phyloP scores from a whole-genome alignment of 495 filamentous ascomycete species.

The Xanthoparmelia taractica region DNA sequence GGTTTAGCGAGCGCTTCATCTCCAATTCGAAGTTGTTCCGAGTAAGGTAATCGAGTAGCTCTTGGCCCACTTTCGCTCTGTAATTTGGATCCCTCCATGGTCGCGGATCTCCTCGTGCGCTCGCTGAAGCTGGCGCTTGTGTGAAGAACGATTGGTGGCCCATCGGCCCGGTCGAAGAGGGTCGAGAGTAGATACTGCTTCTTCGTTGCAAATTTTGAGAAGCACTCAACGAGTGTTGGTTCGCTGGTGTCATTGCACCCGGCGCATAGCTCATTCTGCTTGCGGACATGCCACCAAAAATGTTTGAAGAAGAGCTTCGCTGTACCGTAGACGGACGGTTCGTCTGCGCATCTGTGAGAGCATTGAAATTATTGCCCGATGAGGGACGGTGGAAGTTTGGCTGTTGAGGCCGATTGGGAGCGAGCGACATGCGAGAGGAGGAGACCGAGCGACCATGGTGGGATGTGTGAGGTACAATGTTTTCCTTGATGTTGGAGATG shows the following conservation, averaged over 20 bases:
- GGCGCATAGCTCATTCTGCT: slow-evolving; percentile 55
- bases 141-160: slow-evolving; percentile 88
- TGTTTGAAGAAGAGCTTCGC: slow-evolving; percentile 68
- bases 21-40: slow-evolving; percentile 93
- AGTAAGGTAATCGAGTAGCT: slow-evolving; percentile 84
- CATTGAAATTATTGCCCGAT: slow-evolving; percentile 64
- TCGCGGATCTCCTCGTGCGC: slow-evolving; percentile 78
- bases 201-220: slow-evolving; percentile 57
- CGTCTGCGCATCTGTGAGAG: slow-evolving; percentile 38
- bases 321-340: slow-evolving; percentile 70
- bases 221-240: slow-evolving; percentile 37
- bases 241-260: slow-evolving; percentile 38
- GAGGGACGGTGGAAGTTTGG: slow-evolving; percentile 79
- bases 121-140: slow-evolving; percentile 67
- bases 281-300: slow-evolving; percentile 42
- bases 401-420: slow-evolving; percentile 69
- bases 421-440: slow-evolving; percentile 78
- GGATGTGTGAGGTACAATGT: slow-evolving; percentile 55
- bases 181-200: slow-evolving; percentile 76
- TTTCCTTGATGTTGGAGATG: slow-evolving; percentile 58
- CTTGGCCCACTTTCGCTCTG: slow-evolving; percentile 73
- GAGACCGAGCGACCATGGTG: slow-evolving; percentile 72
- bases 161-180: slow-evolving; percentile 52
- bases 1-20: slow-evolving; percentile 82
- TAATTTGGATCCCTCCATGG: slow-evolving; percentile 75